Conservation (phyloP, 1,284 basidiomycete species). For the Ceratobasidium sp. region DNA sequence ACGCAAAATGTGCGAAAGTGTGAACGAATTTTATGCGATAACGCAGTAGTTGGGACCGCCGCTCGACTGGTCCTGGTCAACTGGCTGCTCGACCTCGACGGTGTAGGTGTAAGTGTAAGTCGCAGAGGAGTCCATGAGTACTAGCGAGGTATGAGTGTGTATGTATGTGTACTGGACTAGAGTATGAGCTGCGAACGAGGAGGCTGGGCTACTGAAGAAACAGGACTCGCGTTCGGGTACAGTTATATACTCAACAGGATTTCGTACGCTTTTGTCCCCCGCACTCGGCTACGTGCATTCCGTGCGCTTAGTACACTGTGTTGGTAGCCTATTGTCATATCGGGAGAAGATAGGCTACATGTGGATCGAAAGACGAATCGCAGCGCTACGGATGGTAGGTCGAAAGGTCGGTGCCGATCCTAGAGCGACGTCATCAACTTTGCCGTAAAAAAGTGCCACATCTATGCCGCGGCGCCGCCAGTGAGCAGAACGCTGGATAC, state of each 20-base stretch:
- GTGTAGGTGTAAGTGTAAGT: constrained; percentile 25
- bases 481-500: too few species aligned
- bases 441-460: too few species aligned
- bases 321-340: neutral
- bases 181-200: neutral
- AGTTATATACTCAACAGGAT: neutral
- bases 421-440: too few species aligned
- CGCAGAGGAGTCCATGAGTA: constrained; percentile 31
- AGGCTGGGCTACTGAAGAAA: neutral
- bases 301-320: neutral
- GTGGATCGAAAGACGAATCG: too few species aligned
- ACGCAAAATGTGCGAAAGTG: neutral
- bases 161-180: neutral
- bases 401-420: too few species aligned
- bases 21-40: constrained; percentile 6
- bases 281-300: neutral
- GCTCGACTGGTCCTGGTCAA: constrained; percentile 13
- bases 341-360: neutral
- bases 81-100: constrained; percentile 26
- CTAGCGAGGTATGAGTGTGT: neutral
- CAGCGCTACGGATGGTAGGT: too few species aligned
- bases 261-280: neutral
- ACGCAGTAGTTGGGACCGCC: constrained; percentile 16
- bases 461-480: too few species aligned
- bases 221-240: neutral